phyloP scores from a whole-genome alignment of 2,329 filamentous ascomycete species.

The Calonectria multiphialidica region DNA sequence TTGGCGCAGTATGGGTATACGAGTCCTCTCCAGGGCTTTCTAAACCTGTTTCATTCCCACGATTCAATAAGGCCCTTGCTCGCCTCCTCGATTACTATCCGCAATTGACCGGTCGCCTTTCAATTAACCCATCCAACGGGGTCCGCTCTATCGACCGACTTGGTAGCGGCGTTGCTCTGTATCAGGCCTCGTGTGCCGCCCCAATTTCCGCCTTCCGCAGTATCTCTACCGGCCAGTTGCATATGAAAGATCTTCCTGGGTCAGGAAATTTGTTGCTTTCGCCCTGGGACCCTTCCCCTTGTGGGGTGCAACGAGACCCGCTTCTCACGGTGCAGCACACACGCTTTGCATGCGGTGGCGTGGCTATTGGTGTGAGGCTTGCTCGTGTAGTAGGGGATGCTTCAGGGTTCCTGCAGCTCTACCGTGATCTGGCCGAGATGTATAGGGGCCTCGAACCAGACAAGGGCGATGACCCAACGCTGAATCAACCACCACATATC shows the following conservation, averaged over 20 bases:
- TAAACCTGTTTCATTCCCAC: not conserved
- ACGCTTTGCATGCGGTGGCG: not conserved
- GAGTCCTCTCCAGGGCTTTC: not conserved
- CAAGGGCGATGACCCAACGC: not conserved
- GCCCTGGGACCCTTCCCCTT: not conserved
- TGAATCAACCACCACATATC: not conserved
- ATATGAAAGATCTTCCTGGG: not conserved
- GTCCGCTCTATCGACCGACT: not conserved
- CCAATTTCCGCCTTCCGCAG: not conserved
- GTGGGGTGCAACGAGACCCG: not conserved
- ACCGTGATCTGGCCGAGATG: not conserved
- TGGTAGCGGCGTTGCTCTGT: not conserved
- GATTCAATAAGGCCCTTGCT: not conserved
- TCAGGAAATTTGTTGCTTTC: not conserved
- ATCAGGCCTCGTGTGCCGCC: not conserved
- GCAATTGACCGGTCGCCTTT: not conserved
- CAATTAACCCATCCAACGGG: not conserved
- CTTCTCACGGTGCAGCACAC: not conserved
- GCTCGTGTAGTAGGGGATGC: not conserved
- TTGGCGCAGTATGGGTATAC: not conserved
- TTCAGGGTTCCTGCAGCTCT: not conserved
- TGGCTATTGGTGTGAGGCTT: not conserved
- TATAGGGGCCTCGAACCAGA: not conserved
- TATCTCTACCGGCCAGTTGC: not conserved
- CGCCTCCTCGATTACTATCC: not conserved